Base-by-base conservation (phyloP, 352 stramenopile genomes). In the Aphanomyces cochlioides region DNA sequence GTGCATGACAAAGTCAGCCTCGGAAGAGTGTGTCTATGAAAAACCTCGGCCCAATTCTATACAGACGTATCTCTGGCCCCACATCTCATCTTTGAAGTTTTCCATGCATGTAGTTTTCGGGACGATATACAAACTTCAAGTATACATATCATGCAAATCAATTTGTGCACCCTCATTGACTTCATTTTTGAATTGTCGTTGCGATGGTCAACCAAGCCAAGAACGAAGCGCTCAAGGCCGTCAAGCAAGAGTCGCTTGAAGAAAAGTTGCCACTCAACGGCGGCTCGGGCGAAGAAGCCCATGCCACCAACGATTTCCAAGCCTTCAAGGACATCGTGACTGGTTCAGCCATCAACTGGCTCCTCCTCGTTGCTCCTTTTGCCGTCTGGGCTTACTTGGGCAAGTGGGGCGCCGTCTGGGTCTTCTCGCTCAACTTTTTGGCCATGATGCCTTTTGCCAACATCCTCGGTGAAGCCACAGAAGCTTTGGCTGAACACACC, bases 351-450 rank as follows among this genome's bases (percentile, higher is more conserved):
- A 76, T 94, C 47, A 94, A 92, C 57, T 60, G 90, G 43, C 72
- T 94, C 72, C 78, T 92, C 39, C 63, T 90, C 8, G 56, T 78
- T 0, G 74, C 72, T 21, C 86, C 86, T 45, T 57, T 94, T 15
- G 83, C 86, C 12, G 12, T 92, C 15, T 90, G 77, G 77, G 69
- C 84, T 10, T 90, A 83, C 28, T 39, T 85, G 21, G 75, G 66
- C 17, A 67, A 66, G 4, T 94, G 86, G 86, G 75, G 75, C 70
- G 88, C 93, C 71, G 74, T 79, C 7, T 92, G 81, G 77, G 76
- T 98, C 53, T 99, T 98, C 74, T 77, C 89, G 60, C 83, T 98
- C 59, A 98, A 98, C 77, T 99, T 99, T 77, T 73, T 98, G 67
- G 92, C 96, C 47, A 97, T 99, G 90, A 98, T 96, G 61, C 96